Evolutionary conservation across 106 monocot species (phyloP).

Genomic region (Amphibolis antarctica): DNA sequence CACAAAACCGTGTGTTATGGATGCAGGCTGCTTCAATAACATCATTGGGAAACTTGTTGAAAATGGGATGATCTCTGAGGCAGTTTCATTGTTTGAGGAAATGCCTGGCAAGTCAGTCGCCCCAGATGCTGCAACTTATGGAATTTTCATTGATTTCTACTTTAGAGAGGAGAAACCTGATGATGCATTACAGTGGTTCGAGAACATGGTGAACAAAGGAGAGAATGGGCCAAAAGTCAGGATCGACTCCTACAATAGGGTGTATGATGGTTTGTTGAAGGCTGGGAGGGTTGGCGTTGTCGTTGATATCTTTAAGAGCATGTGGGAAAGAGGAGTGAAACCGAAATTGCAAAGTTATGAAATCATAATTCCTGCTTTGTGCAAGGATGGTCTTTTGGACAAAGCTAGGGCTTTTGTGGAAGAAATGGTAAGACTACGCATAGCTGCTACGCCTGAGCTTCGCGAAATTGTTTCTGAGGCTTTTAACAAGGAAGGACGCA

Average conservation of each 20-base stretch:
- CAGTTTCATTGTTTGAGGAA: constrained; percentile 63
- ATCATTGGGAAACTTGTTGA: constrained; percentile 85
- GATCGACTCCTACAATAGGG: constrained; percentile 48
- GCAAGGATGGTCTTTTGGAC: constrained; percentile 48
- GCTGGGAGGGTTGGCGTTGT: constrained; percentile 31
- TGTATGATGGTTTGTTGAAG: constrained; percentile 70
- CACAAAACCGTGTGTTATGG: constrained; percentile 60
- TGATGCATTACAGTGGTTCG: constrained; percentile 55
- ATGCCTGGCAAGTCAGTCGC: constrained; percentile 58
- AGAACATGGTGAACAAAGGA: constrained; percentile 32
- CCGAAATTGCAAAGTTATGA: constrained; percentile 37
- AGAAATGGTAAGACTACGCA: constrained; percentile 44
- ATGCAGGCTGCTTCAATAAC: constrained; percentile 74
- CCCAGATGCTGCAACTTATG: constrained; percentile 51
- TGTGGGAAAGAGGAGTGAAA: constrained; percentile 42
- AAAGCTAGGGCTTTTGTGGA: constrained; percentile 27
- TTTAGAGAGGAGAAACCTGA: constrained; percentile 43
- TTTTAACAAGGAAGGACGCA: constrained; percentile 44
- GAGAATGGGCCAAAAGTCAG: constrained; percentile 41
- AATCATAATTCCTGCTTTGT: constrained; percentile 46
- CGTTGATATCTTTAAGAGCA: constrained; percentile 47
- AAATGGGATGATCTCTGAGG: constrained; percentile 45
- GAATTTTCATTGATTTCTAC: constrained; percentile 52
- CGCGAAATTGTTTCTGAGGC: constrained; percentile 24
- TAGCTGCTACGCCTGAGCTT: constrained; percentile 22